Conservation (phyloP, 164 flowering plant genomes). For the Sedum album region DNA sequence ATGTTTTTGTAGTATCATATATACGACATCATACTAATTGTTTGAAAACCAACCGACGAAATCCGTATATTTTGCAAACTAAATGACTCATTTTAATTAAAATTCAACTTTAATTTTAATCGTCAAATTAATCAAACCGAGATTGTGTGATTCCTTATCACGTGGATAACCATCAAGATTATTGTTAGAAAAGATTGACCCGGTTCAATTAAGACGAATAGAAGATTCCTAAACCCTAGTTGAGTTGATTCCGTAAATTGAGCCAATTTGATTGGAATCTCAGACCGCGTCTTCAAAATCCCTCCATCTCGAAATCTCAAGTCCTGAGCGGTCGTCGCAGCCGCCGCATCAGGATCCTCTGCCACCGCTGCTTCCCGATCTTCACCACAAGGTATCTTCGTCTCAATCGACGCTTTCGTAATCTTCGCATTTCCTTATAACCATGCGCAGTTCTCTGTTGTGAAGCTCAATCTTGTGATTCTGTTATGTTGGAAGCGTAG, state of each 20-base stretch:
- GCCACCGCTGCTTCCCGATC: background rate
- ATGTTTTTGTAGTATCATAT: too few species aligned
- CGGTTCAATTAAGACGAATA: background rate
- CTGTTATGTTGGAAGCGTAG: background rate
- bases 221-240: background rate
- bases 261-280: slow-evolving; percentile 4
- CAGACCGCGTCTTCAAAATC: background rate
- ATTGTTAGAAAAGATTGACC: too few species aligned
- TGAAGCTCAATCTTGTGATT: background rate
- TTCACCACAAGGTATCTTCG: background rate
- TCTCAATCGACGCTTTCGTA: background rate
- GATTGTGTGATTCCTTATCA: too few species aligned
- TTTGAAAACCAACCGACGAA: too few species aligned
- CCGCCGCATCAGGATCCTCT: background rate
- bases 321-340: slow-evolving; percentile 1
- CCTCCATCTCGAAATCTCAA: background rate
- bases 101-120: too few species aligned
- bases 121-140: too few species aligned
- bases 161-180: too few species aligned
- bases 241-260: background rate
- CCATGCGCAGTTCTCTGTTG: background rate
- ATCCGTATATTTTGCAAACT: too few species aligned
- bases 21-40: too few species aligned
- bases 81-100: too few species aligned
- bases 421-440: too few species aligned